Evolutionary conservation across 352 stramenopile species (phyloP).

Genomic region (Globisporangium orthogonon): DNA sequence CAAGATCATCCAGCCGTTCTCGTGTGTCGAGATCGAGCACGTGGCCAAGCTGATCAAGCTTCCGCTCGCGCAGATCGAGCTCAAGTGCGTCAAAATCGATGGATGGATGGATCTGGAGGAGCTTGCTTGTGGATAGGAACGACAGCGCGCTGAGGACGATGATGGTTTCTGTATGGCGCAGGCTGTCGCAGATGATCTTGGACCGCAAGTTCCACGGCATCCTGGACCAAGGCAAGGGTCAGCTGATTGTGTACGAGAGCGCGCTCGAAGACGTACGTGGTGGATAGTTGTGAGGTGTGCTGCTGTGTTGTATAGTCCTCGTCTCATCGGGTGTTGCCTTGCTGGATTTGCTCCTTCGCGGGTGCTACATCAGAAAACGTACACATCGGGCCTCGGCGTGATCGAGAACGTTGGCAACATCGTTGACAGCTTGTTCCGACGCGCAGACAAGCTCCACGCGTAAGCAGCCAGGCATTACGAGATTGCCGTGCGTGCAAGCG

Average conservation of each 20-base stretch:
- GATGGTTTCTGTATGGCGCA: conserved; percentile 22
- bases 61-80: conserved; percentile 74
- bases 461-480: conserved; percentile 17
- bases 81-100: conserved; percentile 49
- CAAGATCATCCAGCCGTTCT: conserved; percentile 99
- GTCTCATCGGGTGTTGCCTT: conserved; percentile 3
- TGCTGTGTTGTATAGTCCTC: neutral
- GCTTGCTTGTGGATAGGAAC: neutral
- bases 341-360: too few relatives aligned
- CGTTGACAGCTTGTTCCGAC: conserved; percentile 93
- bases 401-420: conserved; percentile 96
- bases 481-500: neutral
- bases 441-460: conserved; percentile 76
- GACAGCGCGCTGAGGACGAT: neutral
- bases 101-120: neutral
- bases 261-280: conserved; percentile 87
- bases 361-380: conserved; percentile 64
- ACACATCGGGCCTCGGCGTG: conserved; percentile 92
- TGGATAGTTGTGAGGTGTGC: neutral
- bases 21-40: conserved; percentile 95
- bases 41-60: conserved; percentile 98
- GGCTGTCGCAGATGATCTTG: conserved; percentile 99
- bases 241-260: conserved; percentile 98
- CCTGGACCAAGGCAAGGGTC: conserved; percentile 98
- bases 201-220: conserved; percentile 99